These are phyloP conservation scores for Arthrobotrys conoides DNA, from an alignment of 2,329 filamentous ascomycete genomes.

Conservation along the genomic window DNA sequence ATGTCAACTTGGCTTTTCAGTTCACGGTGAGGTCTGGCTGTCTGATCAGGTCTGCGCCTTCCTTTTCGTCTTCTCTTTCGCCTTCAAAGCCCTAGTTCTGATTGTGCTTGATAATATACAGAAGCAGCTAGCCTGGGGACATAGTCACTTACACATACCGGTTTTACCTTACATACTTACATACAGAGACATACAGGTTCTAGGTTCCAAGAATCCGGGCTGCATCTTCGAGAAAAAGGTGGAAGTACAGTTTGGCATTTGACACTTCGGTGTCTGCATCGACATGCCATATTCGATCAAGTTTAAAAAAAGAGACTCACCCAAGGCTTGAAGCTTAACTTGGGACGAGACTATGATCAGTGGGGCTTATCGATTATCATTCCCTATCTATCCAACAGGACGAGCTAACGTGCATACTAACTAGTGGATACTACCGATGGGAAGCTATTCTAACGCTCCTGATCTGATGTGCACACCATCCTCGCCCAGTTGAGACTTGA, in stretches of 20 bases:
- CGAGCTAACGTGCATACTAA: too few relatives aligned
- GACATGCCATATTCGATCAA: constrained; percentile 55
- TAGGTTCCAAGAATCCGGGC: constrained; percentile 51
- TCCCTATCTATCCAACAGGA: constrained; percentile 20
- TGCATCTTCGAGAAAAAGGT: constrained; percentile 26
- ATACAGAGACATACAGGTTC: background rate
- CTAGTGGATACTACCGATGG: constrained; percentile 16
- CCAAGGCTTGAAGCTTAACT: constrained; percentile 22
- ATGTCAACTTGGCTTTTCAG: constrained; percentile 50
- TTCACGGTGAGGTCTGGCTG: background rate
- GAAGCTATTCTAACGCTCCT: constrained; percentile 15
- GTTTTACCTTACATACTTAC: too few relatives aligned
- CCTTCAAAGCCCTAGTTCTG: constrained; percentile 50
- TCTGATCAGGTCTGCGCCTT: constrained; percentile 53
- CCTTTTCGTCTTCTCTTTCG: constrained; percentile 45
- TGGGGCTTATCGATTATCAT: constrained; percentile 20
- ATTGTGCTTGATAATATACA: constrained; percentile 52
- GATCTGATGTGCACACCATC: constrained; percentile 39
- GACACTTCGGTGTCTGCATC: constrained; percentile 46
- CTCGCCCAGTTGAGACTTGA: constrained; percentile 15
- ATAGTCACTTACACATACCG: background rate
- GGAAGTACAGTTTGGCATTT: constrained; percentile 36
- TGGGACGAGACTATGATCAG: constrained; percentile 38
- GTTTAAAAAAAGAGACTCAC: background rate
- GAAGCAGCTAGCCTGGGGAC: constrained; percentile 36